Evolutionary conservation across 169 alveolate species (phyloP).

Genomic region (Perkinsus chesapeaki): DNA sequence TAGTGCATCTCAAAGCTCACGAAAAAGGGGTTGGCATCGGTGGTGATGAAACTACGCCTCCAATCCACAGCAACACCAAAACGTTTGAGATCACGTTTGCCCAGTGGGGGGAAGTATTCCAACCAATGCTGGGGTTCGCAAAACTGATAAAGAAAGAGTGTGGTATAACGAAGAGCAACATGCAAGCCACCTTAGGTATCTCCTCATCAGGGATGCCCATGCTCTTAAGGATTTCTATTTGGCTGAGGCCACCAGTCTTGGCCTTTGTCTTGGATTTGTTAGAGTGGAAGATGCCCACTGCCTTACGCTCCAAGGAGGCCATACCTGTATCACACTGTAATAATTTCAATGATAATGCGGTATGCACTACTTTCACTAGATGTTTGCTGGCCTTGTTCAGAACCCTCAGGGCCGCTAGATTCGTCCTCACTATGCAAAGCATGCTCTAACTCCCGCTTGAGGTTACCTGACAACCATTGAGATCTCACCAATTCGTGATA

Average conservation of each 20-base stretch:
- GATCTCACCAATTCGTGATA: neutral
- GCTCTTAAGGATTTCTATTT: slow-evolving; percentile 77
- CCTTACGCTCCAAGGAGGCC: slow-evolving; percentile 5
- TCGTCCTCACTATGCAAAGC: slow-evolving; percentile 1
- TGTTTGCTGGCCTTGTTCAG: neutral
- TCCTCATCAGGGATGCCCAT: slow-evolving; percentile 88
- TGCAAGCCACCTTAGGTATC: slow-evolving; percentile 69
- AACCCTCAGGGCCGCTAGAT: neutral
- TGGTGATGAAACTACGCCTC: slow-evolving; percentile 97
- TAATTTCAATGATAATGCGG: neutral
- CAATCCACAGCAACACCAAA: slow-evolving; percentile 87
- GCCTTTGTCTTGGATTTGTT: slow-evolving; percentile 73
- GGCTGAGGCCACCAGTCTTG: slow-evolving; percentile 68
- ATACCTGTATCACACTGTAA: neutral
- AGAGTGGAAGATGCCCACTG: slow-evolving; percentile 20
- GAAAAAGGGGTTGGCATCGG: slow-evolving; percentile 93
- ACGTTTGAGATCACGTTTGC: slow-evolving; percentile 75
- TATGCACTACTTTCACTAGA: neutral
- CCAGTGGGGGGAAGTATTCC: slow-evolving; percentile 92
- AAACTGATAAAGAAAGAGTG: slow-evolving; percentile 15
- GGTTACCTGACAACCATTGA: slow-evolving; percentile 22
- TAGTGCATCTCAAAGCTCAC: slow-evolving; percentile 54
- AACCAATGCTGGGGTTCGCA: slow-evolving; percentile 93
- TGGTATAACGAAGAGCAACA: neutral
- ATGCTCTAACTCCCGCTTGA: slow-evolving; percentile 20